phyloP scores from a whole-genome alignment of 192 early-diverging fungal species.

The Entophlyctis luteolus region DNA sequence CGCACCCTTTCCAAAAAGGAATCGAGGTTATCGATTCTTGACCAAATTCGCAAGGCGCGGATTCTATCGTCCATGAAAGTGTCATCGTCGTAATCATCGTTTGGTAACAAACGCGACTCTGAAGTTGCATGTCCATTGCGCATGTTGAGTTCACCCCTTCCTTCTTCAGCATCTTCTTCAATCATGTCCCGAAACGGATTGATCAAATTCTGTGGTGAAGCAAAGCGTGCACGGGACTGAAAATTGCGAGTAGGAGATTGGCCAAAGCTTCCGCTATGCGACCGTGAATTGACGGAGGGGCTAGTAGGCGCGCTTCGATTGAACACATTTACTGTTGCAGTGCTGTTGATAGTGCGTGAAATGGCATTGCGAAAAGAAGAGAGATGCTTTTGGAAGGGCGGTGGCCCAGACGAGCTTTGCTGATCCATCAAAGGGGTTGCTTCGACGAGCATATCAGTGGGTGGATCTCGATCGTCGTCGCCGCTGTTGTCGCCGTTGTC shows the following conservation, averaged over 20 bases:
- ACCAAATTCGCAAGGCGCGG: slow-evolving; percentile 75
- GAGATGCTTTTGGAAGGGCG: background rate
- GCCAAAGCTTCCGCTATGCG: too few relatives aligned
- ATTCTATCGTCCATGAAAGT: slow-evolving; percentile 34
- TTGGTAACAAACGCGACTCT: too few relatives aligned
- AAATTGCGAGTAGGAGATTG: background rate
- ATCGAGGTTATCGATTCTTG: slow-evolving; percentile 78
- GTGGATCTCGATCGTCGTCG: slow-evolving; percentile 49
- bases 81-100: background rate
- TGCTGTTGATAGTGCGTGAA: background rate
- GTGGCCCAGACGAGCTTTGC: background rate
- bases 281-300: too few relatives aligned
- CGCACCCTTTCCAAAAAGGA: slow-evolving; percentile 52
- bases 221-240: too few relatives aligned
- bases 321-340: too few relatives aligned
- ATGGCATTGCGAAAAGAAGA: background rate
- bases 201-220: too few relatives aligned
- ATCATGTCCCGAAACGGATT: background rate
- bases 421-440: slow-evolving; percentile 27
- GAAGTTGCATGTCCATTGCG: slow-evolving; percentile 1
- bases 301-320: too few relatives aligned
- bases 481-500: slow-evolving; percentile 1
- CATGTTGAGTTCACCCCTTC: background rate
- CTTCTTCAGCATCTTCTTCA: background rate
- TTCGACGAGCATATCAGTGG: slow-evolving; percentile 63